These are phyloP conservation scores for Tripidium arundinaceum DNA, from an alignment of 202 grass and related monocot species.

Conservation along the genomic window DNA sequence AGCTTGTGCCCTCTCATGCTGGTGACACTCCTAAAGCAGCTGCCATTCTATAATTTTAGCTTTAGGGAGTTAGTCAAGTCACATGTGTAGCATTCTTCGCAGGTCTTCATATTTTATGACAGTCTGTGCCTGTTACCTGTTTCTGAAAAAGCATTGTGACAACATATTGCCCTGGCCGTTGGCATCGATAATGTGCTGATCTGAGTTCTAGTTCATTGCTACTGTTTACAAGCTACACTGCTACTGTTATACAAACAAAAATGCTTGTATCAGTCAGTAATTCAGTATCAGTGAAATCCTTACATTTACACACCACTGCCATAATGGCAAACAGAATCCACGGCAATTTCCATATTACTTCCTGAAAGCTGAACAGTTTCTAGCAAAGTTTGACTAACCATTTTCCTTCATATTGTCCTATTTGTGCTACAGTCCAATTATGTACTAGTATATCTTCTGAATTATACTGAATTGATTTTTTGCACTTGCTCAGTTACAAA, in stretches of 20 bases:
- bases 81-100: conserved; percentile 7
- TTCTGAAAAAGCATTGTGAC: background rate
- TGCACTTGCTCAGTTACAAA: background rate
- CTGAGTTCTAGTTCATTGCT: conserved; percentile 6
- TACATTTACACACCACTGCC: no score
- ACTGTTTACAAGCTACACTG: background rate
- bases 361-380: background rate
- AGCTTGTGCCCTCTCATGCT: background rate
- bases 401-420: background rate
- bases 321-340: background rate
- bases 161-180: background rate
- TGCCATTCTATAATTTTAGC: conserved; percentile 19
- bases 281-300: background rate
- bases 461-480: background rate
- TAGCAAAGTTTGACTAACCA: background rate
- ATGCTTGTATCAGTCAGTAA: background rate
- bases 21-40: conserved; percentile 16
- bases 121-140: background rate
- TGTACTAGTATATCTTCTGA: background rate
- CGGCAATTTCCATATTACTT: background rate
- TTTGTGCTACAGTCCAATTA: background rate
- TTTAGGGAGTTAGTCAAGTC: background rate
- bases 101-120: background rate
- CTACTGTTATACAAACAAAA: background rate
- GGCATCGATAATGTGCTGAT: background rate